Evolutionary conservation across 225 moss, liverwort and hornwort genomes (phyloP).

Genomic region (Ulota crispa): DNA sequence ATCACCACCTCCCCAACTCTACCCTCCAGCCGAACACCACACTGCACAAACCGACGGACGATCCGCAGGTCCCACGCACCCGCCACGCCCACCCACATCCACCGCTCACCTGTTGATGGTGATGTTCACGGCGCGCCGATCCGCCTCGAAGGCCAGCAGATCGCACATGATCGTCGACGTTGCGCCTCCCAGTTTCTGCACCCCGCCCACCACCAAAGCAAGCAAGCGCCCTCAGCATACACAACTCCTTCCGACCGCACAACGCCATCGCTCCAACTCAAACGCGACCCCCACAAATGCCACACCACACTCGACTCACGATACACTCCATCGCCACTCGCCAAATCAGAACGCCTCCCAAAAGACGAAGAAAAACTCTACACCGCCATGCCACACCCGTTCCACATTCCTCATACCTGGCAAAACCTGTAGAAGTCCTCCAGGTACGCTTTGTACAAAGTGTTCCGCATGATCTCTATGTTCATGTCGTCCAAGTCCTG

Average conservation of each 20-base stretch:
- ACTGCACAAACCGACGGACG: neutral
- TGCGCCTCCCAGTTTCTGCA: conserved; percentile 86
- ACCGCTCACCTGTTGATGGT: conserved; percentile 79
- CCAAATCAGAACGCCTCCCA: neutral
- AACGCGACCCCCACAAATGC: neutral
- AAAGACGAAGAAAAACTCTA: neutral
- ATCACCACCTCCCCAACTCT: neutral
- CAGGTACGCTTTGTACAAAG: conserved; percentile 94
- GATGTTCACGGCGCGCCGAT: conserved; percentile 92
- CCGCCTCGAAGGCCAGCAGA: conserved; percentile 89
- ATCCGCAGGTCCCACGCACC: neutral
- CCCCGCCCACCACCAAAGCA: conserved; percentile 3
- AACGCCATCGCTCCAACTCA: neutral
- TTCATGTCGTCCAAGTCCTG: conserved; percentile 99
- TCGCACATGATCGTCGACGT: conserved; percentile 88
- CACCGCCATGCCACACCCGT: neutral
- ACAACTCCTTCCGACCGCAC: neutral
- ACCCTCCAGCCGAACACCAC: neutral
- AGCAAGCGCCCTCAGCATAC: neutral
- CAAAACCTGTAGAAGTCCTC: conserved; percentile 98
- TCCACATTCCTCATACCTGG: conserved; percentile 47
- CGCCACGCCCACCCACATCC: neutral
- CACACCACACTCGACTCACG: neutral
- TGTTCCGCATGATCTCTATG: conserved; percentile 99
- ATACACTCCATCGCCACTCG: neutral